Base-by-base conservation (phyloP, 441 rosid genomes). In the Adansonia grandidieri region DNA sequence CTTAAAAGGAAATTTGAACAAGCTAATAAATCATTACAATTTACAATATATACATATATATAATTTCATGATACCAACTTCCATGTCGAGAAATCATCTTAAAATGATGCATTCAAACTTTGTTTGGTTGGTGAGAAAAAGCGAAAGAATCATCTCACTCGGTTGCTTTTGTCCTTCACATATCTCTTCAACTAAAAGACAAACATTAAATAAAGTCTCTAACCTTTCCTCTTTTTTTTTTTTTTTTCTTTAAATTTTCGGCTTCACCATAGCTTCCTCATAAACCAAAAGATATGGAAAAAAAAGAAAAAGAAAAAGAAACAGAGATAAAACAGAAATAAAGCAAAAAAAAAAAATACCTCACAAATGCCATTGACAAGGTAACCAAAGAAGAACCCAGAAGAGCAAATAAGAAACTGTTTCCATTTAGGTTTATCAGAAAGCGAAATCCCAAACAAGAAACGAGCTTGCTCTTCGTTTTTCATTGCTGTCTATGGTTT, bases 351-450 rank as follows among this genome's bases (percentile, higher is more conserved):
- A 58, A 42, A n/a, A 45, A 48, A 51, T 50, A 93, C 98, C 99
- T 95, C 99, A 20, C 98, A 96, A 79, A 96, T 71, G 82, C 99
- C 99, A 80, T 96, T 96, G 77, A 96, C 94, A 65, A 96, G 97
- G 69, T 96, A 93, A 73, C 98, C 98, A 32, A 96, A 91, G 93
- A 92, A 96, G 86, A 96, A 96, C 13, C 98, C 97, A 79, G 98
- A 90, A 71, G 98, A 91, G 81, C 97, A 93, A 47, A 96, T 88
- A 22, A 96, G 87, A 80, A 96, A 92, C 67, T 92, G 98, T 69
- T 93, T 87, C 89, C 91, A 90, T 76, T 48, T 84, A 68, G 94
- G 91, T 64, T 83, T 86, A 57, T 80, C 84, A 47, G 89, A 82
- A 7, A 91, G 89, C 19, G 89, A 85, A 75, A 91, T 83, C 77